Conservation (phyloP, 805 yeast species). For the Ogataea populi-albae region DNA sequence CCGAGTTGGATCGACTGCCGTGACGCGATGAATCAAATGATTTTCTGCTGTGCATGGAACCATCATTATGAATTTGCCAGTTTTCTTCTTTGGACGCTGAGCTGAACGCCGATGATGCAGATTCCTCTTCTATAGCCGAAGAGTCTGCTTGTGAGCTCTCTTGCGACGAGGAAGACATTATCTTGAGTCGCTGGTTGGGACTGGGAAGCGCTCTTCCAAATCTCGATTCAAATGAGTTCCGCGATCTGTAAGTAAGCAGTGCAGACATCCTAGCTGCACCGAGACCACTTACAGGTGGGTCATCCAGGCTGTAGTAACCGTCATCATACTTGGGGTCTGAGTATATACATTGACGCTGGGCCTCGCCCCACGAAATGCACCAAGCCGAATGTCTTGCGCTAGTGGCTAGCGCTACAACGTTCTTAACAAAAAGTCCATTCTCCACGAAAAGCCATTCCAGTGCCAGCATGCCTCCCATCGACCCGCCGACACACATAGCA, state of each 20-base stretch:
- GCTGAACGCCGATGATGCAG: constrained; percentile 5
- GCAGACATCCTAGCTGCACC: constrained; percentile 99
- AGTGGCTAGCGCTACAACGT: constrained; percentile 83
- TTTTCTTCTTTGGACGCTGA: constrained; percentile 48
- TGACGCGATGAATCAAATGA: constrained; percentile 30
- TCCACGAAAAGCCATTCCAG: constrained; percentile 73
- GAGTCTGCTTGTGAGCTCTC: no score
- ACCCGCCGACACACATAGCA: constrained; percentile 91
- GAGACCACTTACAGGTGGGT: constrained; percentile 81
- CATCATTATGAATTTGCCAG: constrained; percentile 88
- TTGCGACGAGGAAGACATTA: no score
- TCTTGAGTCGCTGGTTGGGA: constrained; percentile 22
- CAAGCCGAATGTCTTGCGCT: constrained; percentile 95
- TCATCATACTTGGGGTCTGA: constrained; percentile 92
- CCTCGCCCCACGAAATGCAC: constrained; percentile 99
- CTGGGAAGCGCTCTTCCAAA: constrained; percentile 82
- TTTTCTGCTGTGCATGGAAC: constrained; percentile 34
- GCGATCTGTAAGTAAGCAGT: constrained; percentile 82
- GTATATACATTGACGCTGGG: constrained; percentile 94
- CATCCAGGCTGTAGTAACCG: constrained; percentile 77
- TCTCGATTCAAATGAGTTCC: constrained; percentile 86
- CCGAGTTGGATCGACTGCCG: constrained; percentile 29
- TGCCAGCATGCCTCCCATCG: constrained; percentile 98
- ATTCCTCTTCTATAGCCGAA: constrained; percentile 6
- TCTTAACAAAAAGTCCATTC: constrained; percentile 64